Conservation (phyloP, 345 rosid species). For the Arabis hirsuta region DNA sequence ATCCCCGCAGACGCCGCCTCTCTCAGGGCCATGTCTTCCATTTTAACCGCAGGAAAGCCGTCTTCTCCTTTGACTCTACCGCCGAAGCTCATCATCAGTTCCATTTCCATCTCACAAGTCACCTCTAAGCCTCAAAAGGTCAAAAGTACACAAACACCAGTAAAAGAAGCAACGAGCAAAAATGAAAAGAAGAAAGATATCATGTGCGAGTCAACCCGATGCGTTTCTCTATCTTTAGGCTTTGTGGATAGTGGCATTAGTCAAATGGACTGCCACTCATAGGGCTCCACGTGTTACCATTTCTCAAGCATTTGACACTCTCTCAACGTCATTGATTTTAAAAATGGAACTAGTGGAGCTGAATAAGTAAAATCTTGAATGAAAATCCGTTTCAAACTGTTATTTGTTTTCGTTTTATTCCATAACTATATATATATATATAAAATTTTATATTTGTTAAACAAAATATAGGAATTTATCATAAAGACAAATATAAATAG, state of each 20-base stretch:
- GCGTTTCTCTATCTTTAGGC: conserved; percentile 17
- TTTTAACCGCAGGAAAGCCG: conserved; percentile 31
- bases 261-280: conserved; percentile 35
- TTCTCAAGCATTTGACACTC: conserved; percentile 31
- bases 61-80: conserved; percentile 24
- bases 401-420: no score
- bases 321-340: conserved; percentile 36
- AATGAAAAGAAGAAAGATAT: not conserved
- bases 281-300: not conserved
- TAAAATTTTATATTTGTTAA: no score
- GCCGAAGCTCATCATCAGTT: conserved; percentile 33
- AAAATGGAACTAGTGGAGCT: conserved; percentile 25
- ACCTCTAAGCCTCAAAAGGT: conserved; percentile 1
- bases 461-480: no score
- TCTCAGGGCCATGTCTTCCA: conserved; percentile 62
- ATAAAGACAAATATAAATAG: no score
- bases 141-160: not conserved
- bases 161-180: not conserved
- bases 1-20: conserved; percentile 86
- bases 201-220: conserved; percentile 36
- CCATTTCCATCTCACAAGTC: conserved; percentile 25
- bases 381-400: no score
- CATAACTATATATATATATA: no score
- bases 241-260: conserved; percentile 34
- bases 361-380: not conserved